A percentile compares a stretch with the other conserved stretches of the same genome.
Conservation (phyloP, 805 yeast species). For the Metschnikowia baotianmanensis region DNA sequence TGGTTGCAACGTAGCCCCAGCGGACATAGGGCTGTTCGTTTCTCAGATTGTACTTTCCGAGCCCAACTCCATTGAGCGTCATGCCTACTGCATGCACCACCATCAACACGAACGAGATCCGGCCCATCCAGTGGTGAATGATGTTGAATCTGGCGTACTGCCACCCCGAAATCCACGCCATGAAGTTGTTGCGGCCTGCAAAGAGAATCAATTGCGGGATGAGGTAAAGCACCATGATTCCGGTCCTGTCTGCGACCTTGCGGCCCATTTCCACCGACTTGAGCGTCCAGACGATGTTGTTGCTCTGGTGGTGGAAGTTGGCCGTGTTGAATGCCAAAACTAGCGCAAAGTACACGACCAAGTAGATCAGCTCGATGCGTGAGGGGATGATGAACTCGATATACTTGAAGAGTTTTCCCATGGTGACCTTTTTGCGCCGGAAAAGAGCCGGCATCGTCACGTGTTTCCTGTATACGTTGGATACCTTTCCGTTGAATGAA, state of each 20-base stretch:
- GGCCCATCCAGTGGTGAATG: constrained; percentile 67
- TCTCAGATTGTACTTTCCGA: constrained; percentile 30
- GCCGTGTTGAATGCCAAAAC: constrained; percentile 15
- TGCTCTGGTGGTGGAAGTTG: constrained; percentile 11
- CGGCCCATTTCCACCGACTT: constrained; percentile 11
- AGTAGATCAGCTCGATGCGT: constrained; percentile 23
- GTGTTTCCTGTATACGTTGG: constrained; percentile 25
- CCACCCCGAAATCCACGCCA: constrained; percentile 61
- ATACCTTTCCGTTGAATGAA: constrained; percentile 28
- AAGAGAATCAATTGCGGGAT: constrained; percentile 56
- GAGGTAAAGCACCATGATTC: constrained; percentile 47
- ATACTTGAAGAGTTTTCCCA: constrained; percentile 8
- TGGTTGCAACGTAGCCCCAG: constrained; percentile 34
- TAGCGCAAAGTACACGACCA: constrained; percentile 20
- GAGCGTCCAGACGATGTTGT: constrained; percentile 10
- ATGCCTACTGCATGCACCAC: constrained; percentile 49
- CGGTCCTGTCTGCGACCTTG: constrained; percentile 52
- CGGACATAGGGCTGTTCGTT: constrained; percentile 28
- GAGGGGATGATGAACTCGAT: constrained; percentile 32
- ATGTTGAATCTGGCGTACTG: constrained; percentile 57
- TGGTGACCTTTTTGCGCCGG: constrained; percentile 13
- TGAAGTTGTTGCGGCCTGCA: constrained; percentile 72
- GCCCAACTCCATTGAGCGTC: constrained; percentile 27
- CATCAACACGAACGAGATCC: constrained; percentile 47
- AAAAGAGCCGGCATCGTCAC: constrained; percentile 30